Conservation (phyloP, 768 basidiomycete genomes). For the Leccinellum rugosiceps region DNA sequence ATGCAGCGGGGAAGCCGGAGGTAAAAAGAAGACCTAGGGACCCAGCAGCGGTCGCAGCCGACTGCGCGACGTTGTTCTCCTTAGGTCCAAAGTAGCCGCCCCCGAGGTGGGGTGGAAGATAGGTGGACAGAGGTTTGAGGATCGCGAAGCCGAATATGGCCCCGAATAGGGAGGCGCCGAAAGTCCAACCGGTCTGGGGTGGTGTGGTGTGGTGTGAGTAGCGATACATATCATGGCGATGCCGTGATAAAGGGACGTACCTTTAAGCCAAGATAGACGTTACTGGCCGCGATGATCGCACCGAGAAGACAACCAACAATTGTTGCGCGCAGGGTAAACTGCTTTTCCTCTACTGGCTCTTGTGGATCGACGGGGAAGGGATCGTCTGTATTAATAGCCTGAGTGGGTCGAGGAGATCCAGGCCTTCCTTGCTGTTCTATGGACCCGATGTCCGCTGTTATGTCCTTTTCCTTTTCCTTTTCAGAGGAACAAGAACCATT, state of each 20-base stretch:
- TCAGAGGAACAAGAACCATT: background rate
- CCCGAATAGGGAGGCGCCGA: conserved; percentile 1
- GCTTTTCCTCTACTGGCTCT: background rate
- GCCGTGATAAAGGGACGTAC: background rate
- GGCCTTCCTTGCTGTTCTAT: conserved; percentile 5
- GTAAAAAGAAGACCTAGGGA: background rate
- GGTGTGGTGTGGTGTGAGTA: too few relatives aligned
- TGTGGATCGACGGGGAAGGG: conserved; percentile 1
- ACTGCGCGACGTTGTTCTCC: background rate
- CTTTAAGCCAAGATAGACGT: conserved; percentile 3
- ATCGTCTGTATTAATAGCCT: background rate
- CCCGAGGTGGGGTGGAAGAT: background rate
- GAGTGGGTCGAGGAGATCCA: background rate
- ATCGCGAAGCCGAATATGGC: conserved; percentile 1
- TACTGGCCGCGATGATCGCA: background rate
- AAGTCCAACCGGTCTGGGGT: background rate
- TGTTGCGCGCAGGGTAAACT: background rate
- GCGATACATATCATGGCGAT: background rate
- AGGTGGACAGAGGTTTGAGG: background rate
- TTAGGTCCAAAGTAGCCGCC: conserved; percentile 1
- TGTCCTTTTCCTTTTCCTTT: conserved; percentile 3
- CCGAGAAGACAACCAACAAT: background rate
- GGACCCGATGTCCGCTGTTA: conserved; percentile 1
- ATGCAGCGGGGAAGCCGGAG: background rate
- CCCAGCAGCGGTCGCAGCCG: background rate